Evolutionary conservation across 2,329 filamentous ascomycete genomes (phyloP), one percentile per base, ranked within the genome.

Genomic region (Sphaceloma murrayae): DNA sequence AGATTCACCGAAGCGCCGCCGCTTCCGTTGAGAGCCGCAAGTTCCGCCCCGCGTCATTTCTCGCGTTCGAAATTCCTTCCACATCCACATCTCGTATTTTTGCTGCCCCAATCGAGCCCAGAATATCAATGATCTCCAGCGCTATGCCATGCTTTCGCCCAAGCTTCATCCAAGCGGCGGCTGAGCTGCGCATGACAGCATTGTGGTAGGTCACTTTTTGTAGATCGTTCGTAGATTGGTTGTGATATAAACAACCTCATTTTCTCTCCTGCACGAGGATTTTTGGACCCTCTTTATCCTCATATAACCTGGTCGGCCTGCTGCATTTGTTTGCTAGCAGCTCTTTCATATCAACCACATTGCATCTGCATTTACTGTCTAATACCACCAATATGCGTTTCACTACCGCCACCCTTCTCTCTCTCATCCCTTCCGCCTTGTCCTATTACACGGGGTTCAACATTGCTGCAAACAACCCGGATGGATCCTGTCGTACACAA

Each of bases 401-500:
- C 22, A 27, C 42, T 13, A 27, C 21, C 22, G 17, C 36, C 16
- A 34, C 49, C 44, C 43, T 47, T 26, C 34, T 48, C 33, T 30
- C 49, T n/a, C 53, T 62, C 26, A 59, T 61, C 27, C 62, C 63
- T 43, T 62, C 62, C 27, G 58, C 63, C 40, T 47, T 55, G 31
- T 54, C 54, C 22, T 38, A 44, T 16, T 58, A 66, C 60, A 70
- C 76, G 50, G 83, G 83, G 53, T 85, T 85, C 75, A 85, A 85
- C 71, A 85, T 83, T 52, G 81, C 78, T 13, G 69, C 72, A 46
- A 71, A 71, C 49, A 77, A 78, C 57, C 73, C 69, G 38, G 74
- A 77, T 54, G 73, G 78, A 50, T 63, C 70, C 22, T 63, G 70
- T 57, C 82, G 83, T 66, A 54, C 55, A 43, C 73, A 82, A 56